A percentile compares a stretch with the other conserved stretches of the same genome.
Evolutionary conservation across 805 yeast genomes (phyloP).

Genomic region (Tetrapisispora nanseiensis): DNA sequence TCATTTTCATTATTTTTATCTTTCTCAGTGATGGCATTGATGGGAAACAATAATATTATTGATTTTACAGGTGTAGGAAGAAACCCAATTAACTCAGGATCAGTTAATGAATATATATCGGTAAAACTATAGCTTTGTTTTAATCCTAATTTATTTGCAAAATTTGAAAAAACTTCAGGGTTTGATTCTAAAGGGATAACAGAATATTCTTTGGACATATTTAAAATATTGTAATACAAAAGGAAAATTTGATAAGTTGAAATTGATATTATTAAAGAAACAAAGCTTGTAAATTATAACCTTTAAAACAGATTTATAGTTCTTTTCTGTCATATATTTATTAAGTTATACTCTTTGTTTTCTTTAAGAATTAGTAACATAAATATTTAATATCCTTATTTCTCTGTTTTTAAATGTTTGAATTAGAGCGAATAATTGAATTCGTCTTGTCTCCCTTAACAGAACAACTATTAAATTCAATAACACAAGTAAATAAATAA

Average conservation of each 20-base stretch:
- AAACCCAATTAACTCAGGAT: constrained; percentile 68
- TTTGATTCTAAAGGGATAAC: constrained; percentile 87
- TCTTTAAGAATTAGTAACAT: too few species aligned
- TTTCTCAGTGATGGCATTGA: constrained; percentile 51
- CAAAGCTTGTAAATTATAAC: too few species aligned
- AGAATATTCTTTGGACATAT: constrained; percentile 13
- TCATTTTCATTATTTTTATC: constrained; percentile 15
- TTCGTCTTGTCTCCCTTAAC: too few species aligned
- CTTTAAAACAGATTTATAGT: too few species aligned
- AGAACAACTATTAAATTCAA: too few species aligned
- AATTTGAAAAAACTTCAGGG: constrained; percentile 69
- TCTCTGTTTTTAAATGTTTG: too few species aligned
- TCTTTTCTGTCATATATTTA: too few species aligned
- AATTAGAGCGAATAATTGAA: too few species aligned
- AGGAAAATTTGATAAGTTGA: not conserved
- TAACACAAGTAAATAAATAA: too few species aligned
- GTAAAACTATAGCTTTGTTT: constrained; percentile 49
- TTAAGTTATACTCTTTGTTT: too few species aligned
- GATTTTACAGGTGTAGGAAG: constrained; percentile 76
- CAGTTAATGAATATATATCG: constrained; percentile 80
- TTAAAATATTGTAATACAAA: too few species aligned
- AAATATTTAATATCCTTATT: too few species aligned
- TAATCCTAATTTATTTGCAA: constrained; percentile 62
- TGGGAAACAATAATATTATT: constrained; percentile 72
- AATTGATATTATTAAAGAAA: not conserved